Conservation (phyloP, 164 flowering plant species). For the Chimonanthus praecox region DNA sequence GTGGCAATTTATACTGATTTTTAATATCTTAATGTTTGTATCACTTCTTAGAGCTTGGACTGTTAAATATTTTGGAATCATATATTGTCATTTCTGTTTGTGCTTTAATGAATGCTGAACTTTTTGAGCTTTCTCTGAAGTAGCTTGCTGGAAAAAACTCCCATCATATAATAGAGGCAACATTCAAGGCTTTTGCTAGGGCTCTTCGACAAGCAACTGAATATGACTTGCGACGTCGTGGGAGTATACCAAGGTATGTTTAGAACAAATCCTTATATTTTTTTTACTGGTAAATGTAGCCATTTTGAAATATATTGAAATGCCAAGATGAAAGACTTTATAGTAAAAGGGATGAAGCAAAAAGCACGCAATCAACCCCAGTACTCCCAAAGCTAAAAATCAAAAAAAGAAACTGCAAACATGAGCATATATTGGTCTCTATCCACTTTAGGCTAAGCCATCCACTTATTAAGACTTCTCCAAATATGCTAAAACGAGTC, state of each 20-base stretch:
- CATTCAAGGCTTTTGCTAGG: conserved; percentile 99
- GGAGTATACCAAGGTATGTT: conserved; percentile 79
- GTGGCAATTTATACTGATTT: not conserved
- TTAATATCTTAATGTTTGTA: not conserved
- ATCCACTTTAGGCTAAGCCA: too few relatives aligned
- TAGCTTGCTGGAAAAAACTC: conserved; percentile 98
- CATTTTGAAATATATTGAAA: too few relatives aligned
- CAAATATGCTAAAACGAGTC: too few relatives aligned
- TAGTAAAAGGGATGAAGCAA: too few relatives aligned
- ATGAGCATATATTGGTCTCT: too few relatives aligned
- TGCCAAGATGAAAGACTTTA: too few relatives aligned
- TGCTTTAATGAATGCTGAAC: not conserved
- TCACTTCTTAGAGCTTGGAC: not conserved
- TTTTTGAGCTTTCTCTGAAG: not conserved
- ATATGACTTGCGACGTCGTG: conserved; percentile 71
- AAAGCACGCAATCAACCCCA: too few relatives aligned
- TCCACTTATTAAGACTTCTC: too few relatives aligned
- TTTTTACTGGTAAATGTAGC: too few relatives aligned
- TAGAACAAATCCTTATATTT: not conserved
- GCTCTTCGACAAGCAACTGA: conserved; percentile 97
- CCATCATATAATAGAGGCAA: conserved; percentile 97
- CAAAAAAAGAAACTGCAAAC: too few relatives aligned
- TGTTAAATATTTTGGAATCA: not conserved
- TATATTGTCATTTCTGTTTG: not conserved
- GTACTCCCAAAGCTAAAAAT: too few relatives aligned